phyloP scores from a whole-genome alignment of 208 protist species.

The Trypanosoma boissoni region DNA sequence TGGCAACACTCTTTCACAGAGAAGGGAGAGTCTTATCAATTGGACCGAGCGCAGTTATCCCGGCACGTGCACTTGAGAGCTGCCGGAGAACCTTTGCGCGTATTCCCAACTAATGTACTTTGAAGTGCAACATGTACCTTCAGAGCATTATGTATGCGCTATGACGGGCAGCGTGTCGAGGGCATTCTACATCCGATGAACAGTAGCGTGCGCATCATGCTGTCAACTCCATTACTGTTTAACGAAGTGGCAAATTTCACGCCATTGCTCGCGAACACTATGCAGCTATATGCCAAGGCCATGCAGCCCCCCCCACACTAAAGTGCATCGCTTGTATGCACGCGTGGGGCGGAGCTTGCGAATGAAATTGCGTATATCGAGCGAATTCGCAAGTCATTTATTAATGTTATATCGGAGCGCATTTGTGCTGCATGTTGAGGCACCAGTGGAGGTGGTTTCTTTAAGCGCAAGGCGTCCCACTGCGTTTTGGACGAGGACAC shows the following conservation, averaged over 20 bases:
- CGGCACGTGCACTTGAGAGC: constrained; percentile 16
- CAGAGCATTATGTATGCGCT: constrained; percentile 5
- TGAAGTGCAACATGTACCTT: constrained; percentile 46
- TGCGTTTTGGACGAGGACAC: constrained; percentile 37
- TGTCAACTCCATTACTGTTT: constrained; percentile 39
- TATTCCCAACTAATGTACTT: constrained; percentile 29
- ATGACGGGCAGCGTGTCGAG: constrained; percentile 12
- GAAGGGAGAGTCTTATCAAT: constrained; percentile 20
- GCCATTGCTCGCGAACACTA: constrained; percentile 27
- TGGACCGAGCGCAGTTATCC: constrained; percentile 46
- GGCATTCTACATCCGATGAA: constrained; percentile 18
- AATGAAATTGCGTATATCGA: constrained; percentile 23
- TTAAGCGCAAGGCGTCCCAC: constrained; percentile 33
- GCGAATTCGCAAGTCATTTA: neutral
- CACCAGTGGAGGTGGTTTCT: neutral
- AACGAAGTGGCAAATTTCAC: constrained; percentile 7
- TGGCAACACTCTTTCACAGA: constrained; percentile 20
- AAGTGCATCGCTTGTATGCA: too few species aligned
- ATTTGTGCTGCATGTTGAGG: too few species aligned
- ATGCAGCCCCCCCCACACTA: too few species aligned
- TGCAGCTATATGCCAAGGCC: constrained; percentile 42
- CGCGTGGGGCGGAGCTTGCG: constrained; percentile 25
- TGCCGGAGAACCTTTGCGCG: constrained; percentile 21
- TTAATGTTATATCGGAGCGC: too few species aligned
- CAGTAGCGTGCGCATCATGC: constrained; percentile 14